Conservation (phyloP, 495 filamentous ascomycete species). For the Penicillium flavigenum region DNA sequence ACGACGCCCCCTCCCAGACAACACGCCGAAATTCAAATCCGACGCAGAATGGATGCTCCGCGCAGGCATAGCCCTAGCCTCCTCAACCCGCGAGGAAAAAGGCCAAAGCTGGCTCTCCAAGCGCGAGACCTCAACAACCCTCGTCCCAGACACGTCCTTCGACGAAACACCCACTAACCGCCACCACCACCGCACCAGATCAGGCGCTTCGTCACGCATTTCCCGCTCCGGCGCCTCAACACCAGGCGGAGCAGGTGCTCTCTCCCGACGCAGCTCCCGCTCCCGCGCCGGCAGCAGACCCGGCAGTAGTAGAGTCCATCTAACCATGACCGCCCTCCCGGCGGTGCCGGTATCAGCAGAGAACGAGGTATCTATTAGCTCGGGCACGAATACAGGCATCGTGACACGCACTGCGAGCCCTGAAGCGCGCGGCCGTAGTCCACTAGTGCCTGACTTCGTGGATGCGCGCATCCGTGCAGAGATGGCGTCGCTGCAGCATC, state of each 20-base stretch:
- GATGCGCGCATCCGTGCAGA: slow-evolving; percentile 47
- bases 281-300: slow-evolving; percentile 36
- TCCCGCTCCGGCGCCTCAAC: slow-evolving; percentile 43
- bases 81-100: slow-evolving; percentile 70
- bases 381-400: slow-evolving; percentile 1
- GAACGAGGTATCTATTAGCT: background rate
- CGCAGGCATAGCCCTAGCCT: slow-evolving; percentile 68
- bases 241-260: slow-evolving; percentile 21
- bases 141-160: slow-evolving; percentile 47
- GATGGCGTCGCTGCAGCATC: slow-evolving; percentile 37
- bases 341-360: slow-evolving; percentile 3
- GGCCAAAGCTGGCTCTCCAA: slow-evolving; percentile 77
- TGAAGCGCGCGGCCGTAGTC: slow-evolving; percentile 14
- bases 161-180: slow-evolving; percentile 17
- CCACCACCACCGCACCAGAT: slow-evolving; percentile 30
- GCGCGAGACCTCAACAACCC: slow-evolving; percentile 68
- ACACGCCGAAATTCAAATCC: slow-evolving; percentile 24
- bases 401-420: slow-evolving; percentile 17
- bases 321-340: slow-evolving; percentile 39
- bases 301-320: slow-evolving; percentile 37
- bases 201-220: slow-evolving; percentile 24
- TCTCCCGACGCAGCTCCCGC: slow-evolving; percentile 19
- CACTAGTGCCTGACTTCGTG: slow-evolving; percentile 42
- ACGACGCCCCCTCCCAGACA: slow-evolving; percentile 11
- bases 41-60: slow-evolving; percentile 75